Percentiles rank a stretch among this genome's conserved stretches.
These are phyloP conservation scores for Sporothrix dimorphospora DNA, from an alignment of 2,329 filamentous ascomycete genomes.

Conservation along the genomic window DNA sequence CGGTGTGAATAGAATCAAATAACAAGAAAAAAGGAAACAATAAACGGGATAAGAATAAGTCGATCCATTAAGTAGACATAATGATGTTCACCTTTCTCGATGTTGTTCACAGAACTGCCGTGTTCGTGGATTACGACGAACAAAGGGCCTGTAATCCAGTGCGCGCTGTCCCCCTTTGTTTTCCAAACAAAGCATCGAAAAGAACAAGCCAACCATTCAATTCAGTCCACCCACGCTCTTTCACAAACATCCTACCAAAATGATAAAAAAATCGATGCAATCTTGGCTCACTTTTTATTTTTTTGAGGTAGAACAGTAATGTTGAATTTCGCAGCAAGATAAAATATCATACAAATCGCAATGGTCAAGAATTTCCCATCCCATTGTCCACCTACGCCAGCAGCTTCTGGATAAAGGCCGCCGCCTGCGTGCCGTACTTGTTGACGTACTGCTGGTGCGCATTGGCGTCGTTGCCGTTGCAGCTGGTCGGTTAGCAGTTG, in stretches of 20 bases:
- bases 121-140: neutral
- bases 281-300: neutral
- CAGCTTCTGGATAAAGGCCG: constrained; percentile 58
- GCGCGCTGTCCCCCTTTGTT: neutral
- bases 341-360: neutral
- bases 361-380: neutral
- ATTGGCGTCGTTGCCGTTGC: constrained; percentile 62
- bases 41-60: too few relatives aligned
- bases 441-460: constrained; percentile 66
- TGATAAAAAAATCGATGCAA: too few relatives aligned
- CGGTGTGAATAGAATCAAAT: too few relatives aligned
- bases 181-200: neutral
- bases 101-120: neutral
- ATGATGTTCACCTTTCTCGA: neutral
- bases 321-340: neutral
- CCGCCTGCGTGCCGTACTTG: constrained; percentile 62
- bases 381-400: neutral
- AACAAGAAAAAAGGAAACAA: neutral
- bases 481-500: constrained; percentile 49
- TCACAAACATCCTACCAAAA: too few relatives aligned
- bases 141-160: neutral
- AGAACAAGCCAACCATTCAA: neutral
- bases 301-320: neutral
- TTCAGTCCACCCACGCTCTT: neutral
- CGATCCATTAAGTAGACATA: neutral